Percentiles rank a stretch among this genome's conserved stretches.
phyloP scores from a whole-genome alignment of 306 rosid species.

The Leucaena leucocephala region DNA sequence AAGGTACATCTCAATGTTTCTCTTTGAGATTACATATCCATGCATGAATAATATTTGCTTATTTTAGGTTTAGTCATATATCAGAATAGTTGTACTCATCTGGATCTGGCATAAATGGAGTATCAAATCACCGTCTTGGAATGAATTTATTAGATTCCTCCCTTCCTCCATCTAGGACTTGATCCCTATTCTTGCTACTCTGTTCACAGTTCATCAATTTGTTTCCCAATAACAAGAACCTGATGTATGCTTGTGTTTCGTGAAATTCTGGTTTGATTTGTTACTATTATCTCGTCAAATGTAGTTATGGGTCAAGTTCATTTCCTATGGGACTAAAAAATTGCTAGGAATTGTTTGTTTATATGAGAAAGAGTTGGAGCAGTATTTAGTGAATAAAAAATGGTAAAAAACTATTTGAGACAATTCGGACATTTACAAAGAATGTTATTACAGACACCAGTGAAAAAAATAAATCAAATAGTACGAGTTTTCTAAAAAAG shows the following conservation, averaged over 20 bases:
- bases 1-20: conserved; percentile 54
- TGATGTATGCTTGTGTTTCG: background rate
- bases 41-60: background rate
- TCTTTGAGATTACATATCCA: conserved; percentile 15
- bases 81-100: background rate
- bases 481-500: too few species aligned
- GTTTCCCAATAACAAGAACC: background rate
- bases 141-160: background rate
- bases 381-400: too few species aligned
- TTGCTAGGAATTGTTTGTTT: background rate
- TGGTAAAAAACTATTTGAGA: too few species aligned
- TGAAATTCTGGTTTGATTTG: conserved; percentile 20
- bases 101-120: background rate
- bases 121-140: background rate
- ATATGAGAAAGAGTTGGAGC: background rate
- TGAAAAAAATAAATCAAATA: background rate
- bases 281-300: conserved; percentile 7
- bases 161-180: background rate
- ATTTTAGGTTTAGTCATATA: background rate
- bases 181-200: background rate
- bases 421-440: too few species aligned
- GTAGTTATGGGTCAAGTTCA: background rate
- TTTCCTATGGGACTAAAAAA: background rate
- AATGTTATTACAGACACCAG: rapidly evolving
- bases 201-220: background rate